Evolutionary conservation across 495 filamentous ascomycete genomes (phyloP).

Genomic region (Rhypophila decipiens): DNA sequence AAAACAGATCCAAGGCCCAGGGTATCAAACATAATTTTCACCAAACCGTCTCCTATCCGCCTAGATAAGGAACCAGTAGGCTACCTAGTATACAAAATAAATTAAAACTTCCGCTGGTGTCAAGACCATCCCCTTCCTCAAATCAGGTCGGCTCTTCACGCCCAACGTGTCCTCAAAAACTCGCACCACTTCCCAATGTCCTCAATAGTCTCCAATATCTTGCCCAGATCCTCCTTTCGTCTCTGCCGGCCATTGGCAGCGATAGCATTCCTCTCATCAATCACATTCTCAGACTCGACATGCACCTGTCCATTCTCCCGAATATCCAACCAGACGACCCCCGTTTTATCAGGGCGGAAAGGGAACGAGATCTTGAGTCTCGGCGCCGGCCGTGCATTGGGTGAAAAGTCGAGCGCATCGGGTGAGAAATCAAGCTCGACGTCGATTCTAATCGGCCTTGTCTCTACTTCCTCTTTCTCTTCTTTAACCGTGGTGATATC

Average conservation of each 20-base stretch:
- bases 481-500: too few relatives aligned
- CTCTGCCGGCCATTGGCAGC: conserved; percentile 16
- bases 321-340: conserved; percentile 51
- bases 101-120: too few relatives aligned
- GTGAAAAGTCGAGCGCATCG: too few relatives aligned
- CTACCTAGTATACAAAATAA: too few relatives aligned
- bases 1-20: too few relatives aligned
- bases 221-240: conserved; percentile 25
- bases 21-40: too few relatives aligned
- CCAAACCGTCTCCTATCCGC: too few relatives aligned
- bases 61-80: too few relatives aligned
- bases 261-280: conserved; percentile 20
- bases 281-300: conserved; percentile 35
- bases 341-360: conserved; percentile 28
- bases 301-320: conserved; percentile 54
- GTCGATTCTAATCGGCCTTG: conserved; percentile 33
- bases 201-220: conserved; percentile 32
- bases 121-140: neutral
- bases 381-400: too few relatives aligned
- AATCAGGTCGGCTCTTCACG: conserved; percentile 6
- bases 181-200: conserved; percentile 56
- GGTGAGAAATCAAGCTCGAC: conserved; percentile 39
- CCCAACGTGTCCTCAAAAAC: conserved; percentile 35
- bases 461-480: neutral
- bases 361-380: conserved; percentile 46